Base-by-base conservation (phyloP, 1,284 basidiomycete species). In the Tranzscheliella williamsii region DNA sequence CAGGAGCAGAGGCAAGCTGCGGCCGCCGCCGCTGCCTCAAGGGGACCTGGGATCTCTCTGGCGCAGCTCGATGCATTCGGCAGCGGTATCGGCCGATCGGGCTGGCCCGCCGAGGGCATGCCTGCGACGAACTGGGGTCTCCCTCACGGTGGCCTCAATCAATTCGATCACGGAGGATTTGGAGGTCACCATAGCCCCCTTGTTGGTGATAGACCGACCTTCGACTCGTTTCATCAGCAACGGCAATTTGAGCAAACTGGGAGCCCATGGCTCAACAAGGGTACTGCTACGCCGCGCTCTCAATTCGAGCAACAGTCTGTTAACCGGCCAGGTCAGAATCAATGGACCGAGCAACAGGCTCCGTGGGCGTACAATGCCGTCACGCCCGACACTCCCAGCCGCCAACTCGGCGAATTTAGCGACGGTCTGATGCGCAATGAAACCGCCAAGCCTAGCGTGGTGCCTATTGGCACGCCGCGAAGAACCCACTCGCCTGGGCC, bases 1-100 rank as follows among this genome's bases (percentile, higher is more conserved):
- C 56, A 67, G 24, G 64, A 70, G 27, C 67, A 70, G 37, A 52
- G 57, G 36, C 61, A 61, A 9, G 55, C 48, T 13, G 45, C 45
- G 1, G 46, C 52, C 4, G 58, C 60, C 15, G 64, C 58, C 9
- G 64, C 51, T 21, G 64, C 48, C 17, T 38, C 40, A 35, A 60
- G 64, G 18, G 60, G 51, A 13, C 55, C 39, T 1, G 49, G 48
- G 15, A 47, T 64, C 38, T 39, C 45, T 18, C 43, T 60, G n/a
- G 60, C 51, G 12, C 60, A 58, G 36, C 44, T 49, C 24, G 60
- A 60, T 21, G 37, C 27, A 17, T 63, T 63, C 16, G 48, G 48
- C 22, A 48, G 40, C 18, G 51, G 52, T 9, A 38, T 55, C 21
- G 61, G 46, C 22, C 24, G 62, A n/a, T 39, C 46, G 11, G 61